Percentiles rank a stretch among this genome's conserved stretches.
These are phyloP conservation scores for Trypanosoma lewisi DNA, from an alignment of 208 protist genomes.

Conservation along the genomic window DNA sequence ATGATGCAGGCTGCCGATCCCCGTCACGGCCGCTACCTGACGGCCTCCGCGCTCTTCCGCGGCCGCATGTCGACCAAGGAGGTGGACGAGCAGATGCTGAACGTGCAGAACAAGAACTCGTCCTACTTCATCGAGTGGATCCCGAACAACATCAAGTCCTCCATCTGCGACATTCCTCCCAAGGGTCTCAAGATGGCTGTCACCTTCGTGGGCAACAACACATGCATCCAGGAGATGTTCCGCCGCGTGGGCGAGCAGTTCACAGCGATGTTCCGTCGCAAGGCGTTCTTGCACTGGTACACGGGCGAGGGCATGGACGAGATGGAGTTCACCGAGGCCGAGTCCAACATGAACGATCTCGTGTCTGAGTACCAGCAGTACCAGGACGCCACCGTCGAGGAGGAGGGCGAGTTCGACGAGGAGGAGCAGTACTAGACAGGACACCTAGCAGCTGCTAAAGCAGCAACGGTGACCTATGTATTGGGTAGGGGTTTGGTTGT, in stretches of 20 bases:
- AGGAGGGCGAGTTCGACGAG: slow-evolving; percentile 82
- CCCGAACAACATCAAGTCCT: slow-evolving; percentile 71
- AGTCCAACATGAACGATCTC: slow-evolving; percentile 95
- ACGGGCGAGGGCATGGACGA: slow-evolving; percentile 94
- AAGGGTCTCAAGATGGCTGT: slow-evolving; percentile 93
- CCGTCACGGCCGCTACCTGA: slow-evolving; percentile 61
- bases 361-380: slow-evolving; percentile 95
- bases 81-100: slow-evolving; percentile 96
- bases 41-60: slow-evolving; percentile 89
- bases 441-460: too few species aligned
- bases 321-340: slow-evolving; percentile 91
- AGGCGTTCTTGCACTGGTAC: slow-evolving; percentile 99
- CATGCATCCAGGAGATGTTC: slow-evolving; percentile 94
- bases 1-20: slow-evolving; percentile 94
- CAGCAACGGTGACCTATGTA: too few species aligned
- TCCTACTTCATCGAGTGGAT: slow-evolving; percentile 93
- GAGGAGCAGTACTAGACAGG: slow-evolving; percentile 60
- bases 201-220: slow-evolving; percentile 95
- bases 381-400: slow-evolving; percentile 86
- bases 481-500: too few species aligned
- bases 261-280: slow-evolving; percentile 97
- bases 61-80: slow-evolving; percentile 96
- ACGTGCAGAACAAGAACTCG: slow-evolving; percentile 94
- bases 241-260: slow-evolving; percentile 95
- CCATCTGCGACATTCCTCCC: slow-evolving; percentile 91